Base-by-base conservation (phyloP, 495 filamentous ascomycete species). In the Barbatosphaeria neglecta region DNA sequence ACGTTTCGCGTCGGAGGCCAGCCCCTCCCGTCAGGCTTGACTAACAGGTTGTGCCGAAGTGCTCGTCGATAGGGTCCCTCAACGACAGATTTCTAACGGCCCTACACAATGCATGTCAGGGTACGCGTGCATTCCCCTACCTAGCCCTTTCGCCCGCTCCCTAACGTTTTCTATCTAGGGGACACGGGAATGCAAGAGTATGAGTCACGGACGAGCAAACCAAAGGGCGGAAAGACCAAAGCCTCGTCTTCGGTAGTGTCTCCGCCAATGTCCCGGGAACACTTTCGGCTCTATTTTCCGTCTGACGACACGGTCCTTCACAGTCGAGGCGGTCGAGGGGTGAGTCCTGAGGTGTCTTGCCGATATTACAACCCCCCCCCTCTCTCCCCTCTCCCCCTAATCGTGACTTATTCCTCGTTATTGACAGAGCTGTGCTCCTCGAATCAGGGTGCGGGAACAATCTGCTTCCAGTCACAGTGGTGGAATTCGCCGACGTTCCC, bases 241-340 rank as follows among this genome's bases (percentile, higher is more conserved):
- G 15, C n/a, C n/a, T n/a, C 47, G 4, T 43, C 49, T 3, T 40
- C 44, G 16, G 56, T 57, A 23, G 64, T 49, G 16, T 62, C 60
- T 18, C 50, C 50, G 3, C 53, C 54, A 5, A 50, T 46, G 6
- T 59, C 88, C 28, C 63, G 67, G 25, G 55, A 73, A 6, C 63
- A 69, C 18, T 78, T 90, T 51, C 76, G 79, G 0, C 72, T 96
- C 3, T 95, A 88, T 56, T 98, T 90, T 52, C 93, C 92, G 0
- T 89, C 84, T 0, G 57, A 73, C 1, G 66, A 83, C 1, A 94
- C 90, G 1, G 86, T 95, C 2, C 49, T 51, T 4, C 50, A 54
- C 6, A 87, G 84, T 40, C 79, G 65, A 28, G 80, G 78, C 1
- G 81, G 81, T 0, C 61, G 65, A 15, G 46, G 70, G 3, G 70